Base-by-base conservation (phyloP, 1,284 basidiomycete species). In the Thecaphora thlaspeos region DNA sequence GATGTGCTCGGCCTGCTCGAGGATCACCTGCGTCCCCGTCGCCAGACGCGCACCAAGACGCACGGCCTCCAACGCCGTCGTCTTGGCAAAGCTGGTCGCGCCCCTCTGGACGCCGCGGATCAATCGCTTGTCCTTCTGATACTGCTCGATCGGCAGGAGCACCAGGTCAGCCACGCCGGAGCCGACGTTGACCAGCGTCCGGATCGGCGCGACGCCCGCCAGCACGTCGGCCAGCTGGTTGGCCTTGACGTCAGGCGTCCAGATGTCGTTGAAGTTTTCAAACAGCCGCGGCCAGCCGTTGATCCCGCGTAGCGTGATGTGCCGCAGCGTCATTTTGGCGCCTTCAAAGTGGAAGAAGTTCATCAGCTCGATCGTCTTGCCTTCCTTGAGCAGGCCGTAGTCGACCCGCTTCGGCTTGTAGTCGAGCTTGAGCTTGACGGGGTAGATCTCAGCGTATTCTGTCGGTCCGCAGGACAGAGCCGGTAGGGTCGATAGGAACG, bases 291-390 rank as follows among this genome's bases (percentile, higher is more conserved):
- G 82, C 88, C 90, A 92, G 19, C 92, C 91, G 19, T 88, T 88
- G 46, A 97, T 85, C 17, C 94, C 95, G 47, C 88, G 86, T 22
- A 97, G 78, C 15, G 90, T 92, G 56, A 97, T 87, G 74, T 95
- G 92, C 46, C 94, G 84, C 46, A 99, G 80, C 0, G 91, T 94
- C 91, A 98, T 97, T 79, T 96, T 94, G 2, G 94, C 89, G 0
- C 91, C 94, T 70, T 98, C 94, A 70, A 98, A 99, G 79, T 97
- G 93, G 86, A 99, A 98, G 78, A 98, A 97, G 78, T 99, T 99
- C 94, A 98, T 97, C 51, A 98, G 80, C 77, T 98, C 95, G 58
- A 95, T 94, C 0, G 91, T 92, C 76, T 84, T 86, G 14, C 95
- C 95, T 69, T 93, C 88, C 17, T 87, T 84, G 15, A 75, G 44